Evolutionary conservation across 2,329 filamentous ascomycete species (phyloP), one percentile per base, ranked within the genome.

Genomic region (Stachybotrys elegans): DNA sequence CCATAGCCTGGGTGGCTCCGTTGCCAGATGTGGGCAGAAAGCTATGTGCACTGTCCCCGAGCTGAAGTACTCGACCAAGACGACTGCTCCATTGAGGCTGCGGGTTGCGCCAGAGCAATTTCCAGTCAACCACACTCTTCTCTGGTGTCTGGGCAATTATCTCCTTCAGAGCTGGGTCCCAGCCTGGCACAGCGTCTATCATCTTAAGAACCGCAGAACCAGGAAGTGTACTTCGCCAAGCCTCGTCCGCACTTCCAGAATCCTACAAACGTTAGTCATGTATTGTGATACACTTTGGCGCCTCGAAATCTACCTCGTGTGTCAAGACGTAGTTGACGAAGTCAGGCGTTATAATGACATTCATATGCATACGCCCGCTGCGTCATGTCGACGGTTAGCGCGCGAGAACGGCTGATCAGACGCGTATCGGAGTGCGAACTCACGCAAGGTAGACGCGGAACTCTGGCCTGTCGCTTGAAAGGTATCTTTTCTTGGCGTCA

Each of bases 11-110:
- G 1, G 49, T 54, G 2, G 48, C 53, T 4, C 53, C 53, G 22
- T 44, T 49, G 2, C 36, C 48, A 4, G 52, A 52, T 3, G 49
- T 46, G 1, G 54, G 54, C 0, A 52, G 42, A 25, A 52, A 52
- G 12, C 42, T 43, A 32, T 56, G 54, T 0, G 54, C 52, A 6
- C 42, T 41, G 35, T 55, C 54, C 6, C 52, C 54, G 1, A 56
- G 31, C 40, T 53, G 49, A 13, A 55, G 36, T 22, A 56, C 44
- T 3, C 50, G 43, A 6, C 49, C 51, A 2, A 22, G 40, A 0
- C 36, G 41, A 1, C 48, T 50, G 3, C 46, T 48, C 50, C 50
- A 52, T 22, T 44, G 34, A 2, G 40, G 25, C 8, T 43, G 48
- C 0, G 48, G 42, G 16, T 53, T 42, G 11, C 49, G 39, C 45